These are phyloP conservation scores for Panaeolus papilionaceus DNA, from an alignment of 768 basidiomycete genomes.

Conservation along the genomic window DNA sequence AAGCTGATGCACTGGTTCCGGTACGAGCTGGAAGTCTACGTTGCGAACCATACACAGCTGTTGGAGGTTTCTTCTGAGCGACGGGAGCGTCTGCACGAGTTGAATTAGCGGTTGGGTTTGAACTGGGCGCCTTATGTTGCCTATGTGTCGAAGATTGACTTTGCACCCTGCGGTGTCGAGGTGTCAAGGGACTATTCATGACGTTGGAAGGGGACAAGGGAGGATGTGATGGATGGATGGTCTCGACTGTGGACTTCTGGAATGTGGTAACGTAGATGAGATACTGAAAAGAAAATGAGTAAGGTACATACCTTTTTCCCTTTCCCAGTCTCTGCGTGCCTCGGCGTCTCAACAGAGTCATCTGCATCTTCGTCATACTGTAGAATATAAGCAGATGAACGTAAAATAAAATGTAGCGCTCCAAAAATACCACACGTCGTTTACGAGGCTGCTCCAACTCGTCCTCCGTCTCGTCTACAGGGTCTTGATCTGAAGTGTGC, in stretches of 20 bases:
- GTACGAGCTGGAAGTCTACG: slow-evolving; percentile 2
- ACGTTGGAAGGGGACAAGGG: neutral
- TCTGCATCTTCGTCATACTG: neutral
- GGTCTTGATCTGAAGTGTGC: neutral
- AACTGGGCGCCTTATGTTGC: too few species aligned
- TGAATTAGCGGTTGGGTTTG: too few species aligned
- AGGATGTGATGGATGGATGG: neutral
- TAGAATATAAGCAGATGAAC: neutral
- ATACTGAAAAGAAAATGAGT: neutral
- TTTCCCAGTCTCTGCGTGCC: neutral
- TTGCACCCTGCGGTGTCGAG: neutral
- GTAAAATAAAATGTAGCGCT: neutral
- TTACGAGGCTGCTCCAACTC: neutral
- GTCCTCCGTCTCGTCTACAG: neutral
- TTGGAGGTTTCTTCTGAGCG: neutral
- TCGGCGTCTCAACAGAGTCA: neutral
- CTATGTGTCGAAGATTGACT: neutral
- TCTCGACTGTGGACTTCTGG: neutral
- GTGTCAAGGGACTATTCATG: neutral
- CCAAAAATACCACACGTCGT: neutral
- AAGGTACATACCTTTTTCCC: neutral
- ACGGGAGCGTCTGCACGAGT: too few species aligned
- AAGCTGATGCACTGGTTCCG: neutral
- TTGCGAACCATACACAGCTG: neutral
- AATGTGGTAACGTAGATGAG: neutral